Evolutionary conservation across 371 early-diverging fungal genomes (phyloP).

Genomic region (Batkoa obscura): DNA sequence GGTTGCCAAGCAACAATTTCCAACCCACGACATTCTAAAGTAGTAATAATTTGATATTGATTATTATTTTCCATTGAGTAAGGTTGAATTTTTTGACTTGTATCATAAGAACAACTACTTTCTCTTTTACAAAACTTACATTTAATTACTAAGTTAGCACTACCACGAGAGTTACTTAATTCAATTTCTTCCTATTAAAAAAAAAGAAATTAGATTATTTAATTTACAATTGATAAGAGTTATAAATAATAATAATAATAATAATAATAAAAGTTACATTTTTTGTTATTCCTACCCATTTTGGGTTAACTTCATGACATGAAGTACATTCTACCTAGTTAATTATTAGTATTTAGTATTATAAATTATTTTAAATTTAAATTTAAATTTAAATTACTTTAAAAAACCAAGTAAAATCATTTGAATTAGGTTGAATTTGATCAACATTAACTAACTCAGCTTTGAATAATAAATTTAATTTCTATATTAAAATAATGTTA

Average conservation of each 20-base stretch:
- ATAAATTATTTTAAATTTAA: neutral
- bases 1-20: slow-evolving; percentile 67
- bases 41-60: slow-evolving; percentile 32
- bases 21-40: slow-evolving; percentile 69
- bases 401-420: slow-evolving; percentile 54
- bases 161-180: slow-evolving; percentile 41
- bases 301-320: slow-evolving; percentile 60
- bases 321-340: slow-evolving; percentile 54
- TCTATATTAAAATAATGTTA: neutral
- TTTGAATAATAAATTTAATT: slow-evolving; percentile 17
- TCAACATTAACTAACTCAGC: slow-evolving; percentile 72
- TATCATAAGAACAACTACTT: slow-evolving; percentile 22
- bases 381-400: slow-evolving; percentile 9
- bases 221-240: neutral
- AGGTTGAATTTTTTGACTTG: neutral
- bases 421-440: slow-evolving; percentile 34
- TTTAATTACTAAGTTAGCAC: slow-evolving; percentile 72
- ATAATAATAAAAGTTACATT: slow-evolving; percentile 18
- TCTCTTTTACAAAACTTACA: slow-evolving; percentile 87
- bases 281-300: slow-evolving; percentile 52
- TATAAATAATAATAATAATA: slow-evolving; percentile 6
- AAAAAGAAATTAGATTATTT: neutral
- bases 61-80: neutral
- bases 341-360: neutral
- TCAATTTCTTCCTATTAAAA: slow-evolving; percentile 12